These are phyloP conservation scores for Phytopythium mirpurense DNA, from an alignment of 352 stramenopile species.

Conservation along the genomic window DNA sequence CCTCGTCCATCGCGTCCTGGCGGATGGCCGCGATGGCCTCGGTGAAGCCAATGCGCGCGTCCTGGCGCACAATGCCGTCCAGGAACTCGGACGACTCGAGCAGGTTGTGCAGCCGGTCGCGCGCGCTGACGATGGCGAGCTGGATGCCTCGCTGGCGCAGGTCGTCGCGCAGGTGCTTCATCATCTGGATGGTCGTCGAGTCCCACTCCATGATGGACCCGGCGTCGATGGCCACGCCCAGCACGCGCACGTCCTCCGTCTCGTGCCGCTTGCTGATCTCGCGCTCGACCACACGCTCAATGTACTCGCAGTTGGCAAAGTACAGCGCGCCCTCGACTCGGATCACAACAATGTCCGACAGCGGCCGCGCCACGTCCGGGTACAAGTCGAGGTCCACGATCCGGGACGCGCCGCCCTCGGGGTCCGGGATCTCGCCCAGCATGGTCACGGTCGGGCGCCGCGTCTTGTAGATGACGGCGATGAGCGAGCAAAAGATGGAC, in stretches of 20 bases:
- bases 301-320: conserved; percentile 62
- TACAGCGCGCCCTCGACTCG: conserved; percentile 53
- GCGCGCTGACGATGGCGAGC: conserved; percentile 74
- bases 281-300: conserved; percentile 42
- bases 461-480: conserved; percentile 60
- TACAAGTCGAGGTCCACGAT: conserved; percentile 42
- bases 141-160: conserved; percentile 50
- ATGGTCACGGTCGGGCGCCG: conserved; percentile 38
- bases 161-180: conserved; percentile 71
- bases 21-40: conserved; percentile 64
- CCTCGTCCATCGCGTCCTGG: conserved; percentile 9
- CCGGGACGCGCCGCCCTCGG: conserved; percentile 14
- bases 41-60: conserved; percentile 57
- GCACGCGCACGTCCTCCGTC: conserved; percentile 32
- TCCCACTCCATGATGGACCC: conserved; percentile 82
- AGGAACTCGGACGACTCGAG: conserved; percentile 50
- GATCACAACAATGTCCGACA: conserved; percentile 44
- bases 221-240: conserved; percentile 66
- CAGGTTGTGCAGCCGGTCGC: conserved; percentile 55
- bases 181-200: conserved; percentile 83
- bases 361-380: conserved; percentile 25
- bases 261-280: conserved; percentile 39
- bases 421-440: conserved; percentile 32
- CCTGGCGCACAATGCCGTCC: conserved; percentile 54
- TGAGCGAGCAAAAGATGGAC: conserved; percentile 51